Conservation (phyloP, 768 basidiomycete species). For the Lactarius trivialis region DNA sequence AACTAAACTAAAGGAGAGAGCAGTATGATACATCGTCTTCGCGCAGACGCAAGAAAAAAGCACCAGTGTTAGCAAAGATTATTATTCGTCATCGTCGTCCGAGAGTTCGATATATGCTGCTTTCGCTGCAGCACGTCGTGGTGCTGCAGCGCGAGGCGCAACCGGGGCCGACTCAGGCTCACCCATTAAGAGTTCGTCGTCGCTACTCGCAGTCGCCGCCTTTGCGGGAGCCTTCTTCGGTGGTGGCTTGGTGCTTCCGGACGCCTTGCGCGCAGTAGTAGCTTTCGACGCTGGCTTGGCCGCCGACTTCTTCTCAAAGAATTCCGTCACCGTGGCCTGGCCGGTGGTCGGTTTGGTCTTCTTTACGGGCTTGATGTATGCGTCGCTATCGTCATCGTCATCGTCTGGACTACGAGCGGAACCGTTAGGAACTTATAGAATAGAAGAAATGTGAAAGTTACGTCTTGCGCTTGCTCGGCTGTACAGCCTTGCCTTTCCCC, state of each 20-base stretch:
- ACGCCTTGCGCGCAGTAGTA: slow-evolving; percentile 40
- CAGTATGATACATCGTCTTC: not conserved
- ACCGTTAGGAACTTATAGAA: not conserved
- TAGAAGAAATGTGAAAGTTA: slow-evolving; percentile 27
- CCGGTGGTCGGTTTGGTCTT: slow-evolving; percentile 37
- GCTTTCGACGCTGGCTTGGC: slow-evolving; percentile 17
- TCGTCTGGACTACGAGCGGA: not conserved
- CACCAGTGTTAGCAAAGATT: not conserved
- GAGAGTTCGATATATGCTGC: slow-evolving; percentile 38
- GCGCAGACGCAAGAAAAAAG: too few relatives aligned
- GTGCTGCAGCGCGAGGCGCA: slow-evolving; percentile 37
- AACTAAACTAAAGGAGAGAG: not conserved
- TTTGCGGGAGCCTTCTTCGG: slow-evolving; percentile 23
- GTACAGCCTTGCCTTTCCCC: slow-evolving; percentile 42
- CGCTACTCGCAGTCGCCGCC: slow-evolving; percentile 33
- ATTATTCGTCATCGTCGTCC: slow-evolving; percentile 37
- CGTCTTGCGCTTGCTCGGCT: slow-evolving; percentile 61
- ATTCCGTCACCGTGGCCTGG: slow-evolving; percentile 44
- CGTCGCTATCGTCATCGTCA: slow-evolving; percentile 3
- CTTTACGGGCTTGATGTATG: slow-evolving; percentile 44
- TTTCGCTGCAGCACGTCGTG: slow-evolving; percentile 44
- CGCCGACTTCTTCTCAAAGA: slow-evolving; percentile 42
- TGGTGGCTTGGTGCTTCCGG: slow-evolving; percentile 47
- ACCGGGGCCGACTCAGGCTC: slow-evolving; percentile 35
- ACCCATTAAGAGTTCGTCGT: slow-evolving; percentile 39